Evolutionary conservation across 768 basidiomycete species (phyloP).

Genomic region (Phanerochaete carnosa): DNA sequence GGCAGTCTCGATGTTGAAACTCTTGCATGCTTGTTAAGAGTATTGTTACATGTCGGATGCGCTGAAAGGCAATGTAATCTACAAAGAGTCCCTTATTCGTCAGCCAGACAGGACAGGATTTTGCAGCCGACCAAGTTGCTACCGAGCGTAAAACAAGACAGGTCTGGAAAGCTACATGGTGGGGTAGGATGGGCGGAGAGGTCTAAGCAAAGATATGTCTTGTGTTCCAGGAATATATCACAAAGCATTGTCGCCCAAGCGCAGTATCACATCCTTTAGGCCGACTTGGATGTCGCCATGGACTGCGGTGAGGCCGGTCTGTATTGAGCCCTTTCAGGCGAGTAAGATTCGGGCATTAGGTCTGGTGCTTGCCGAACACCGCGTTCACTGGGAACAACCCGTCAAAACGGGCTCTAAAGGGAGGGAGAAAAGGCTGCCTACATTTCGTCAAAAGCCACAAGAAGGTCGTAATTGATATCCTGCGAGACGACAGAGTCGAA

Average conservation of each 20-base stretch:
- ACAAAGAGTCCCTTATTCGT: neutral
- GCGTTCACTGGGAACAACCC: slow-evolving; percentile 16
- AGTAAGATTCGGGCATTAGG: slow-evolving; percentile 19
- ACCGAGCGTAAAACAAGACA: neutral
- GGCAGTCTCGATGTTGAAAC: too few species aligned
- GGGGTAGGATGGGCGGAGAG: too few species aligned
- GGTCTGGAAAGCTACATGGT: neutral
- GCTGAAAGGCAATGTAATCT: neutral
- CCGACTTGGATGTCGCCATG: neutral
- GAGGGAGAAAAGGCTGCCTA: slow-evolving; percentile 38
- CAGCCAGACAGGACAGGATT: neutral
- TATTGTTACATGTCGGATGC: neutral
- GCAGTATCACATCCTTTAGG: neutral
- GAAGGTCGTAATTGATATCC: slow-evolving; percentile 92
- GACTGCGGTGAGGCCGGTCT: neutral
- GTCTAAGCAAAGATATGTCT: neutral
- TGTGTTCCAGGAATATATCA: neutral
- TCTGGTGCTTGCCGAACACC: slow-evolving; percentile 22
- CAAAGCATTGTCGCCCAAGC: neutral
- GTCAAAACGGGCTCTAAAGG: neutral
- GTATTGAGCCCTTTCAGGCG: slow-evolving; percentile 7
- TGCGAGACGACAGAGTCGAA: slow-evolving; percentile 89
- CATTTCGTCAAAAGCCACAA: slow-evolving; percentile 89
- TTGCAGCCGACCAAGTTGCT: neutral
- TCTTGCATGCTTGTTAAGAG: neutral